A percentile compares a stretch with the other conserved stretches of the same genome.
Evolutionary conservation across 352 stramenopile species (phyloP).

Genomic region (Pythium aristosporum): DNA sequence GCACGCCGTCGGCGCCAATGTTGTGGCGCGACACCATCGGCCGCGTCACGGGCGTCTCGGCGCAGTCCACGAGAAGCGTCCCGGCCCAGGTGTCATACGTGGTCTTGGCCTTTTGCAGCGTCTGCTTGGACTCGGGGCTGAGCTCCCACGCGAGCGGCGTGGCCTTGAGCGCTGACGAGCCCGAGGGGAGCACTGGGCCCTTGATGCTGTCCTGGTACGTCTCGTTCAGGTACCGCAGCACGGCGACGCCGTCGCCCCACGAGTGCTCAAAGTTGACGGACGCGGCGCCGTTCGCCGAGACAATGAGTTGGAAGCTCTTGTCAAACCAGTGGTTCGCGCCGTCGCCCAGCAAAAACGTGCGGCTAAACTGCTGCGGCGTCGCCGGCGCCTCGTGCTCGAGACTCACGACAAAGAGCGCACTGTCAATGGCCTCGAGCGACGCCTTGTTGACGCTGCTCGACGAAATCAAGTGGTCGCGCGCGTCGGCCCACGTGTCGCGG

Average conservation of each 20-base stretch:
- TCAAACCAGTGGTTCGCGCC: constrained; percentile 91
- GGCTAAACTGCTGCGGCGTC: constrained; percentile 56
- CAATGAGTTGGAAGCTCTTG: constrained; percentile 91
- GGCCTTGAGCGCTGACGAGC: constrained; percentile 22
- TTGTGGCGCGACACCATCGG: constrained; percentile 61
- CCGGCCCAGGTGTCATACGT: constrained; percentile 69
- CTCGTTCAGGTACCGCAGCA: constrained; percentile 89
- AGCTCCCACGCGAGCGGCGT: constrained; percentile 67
- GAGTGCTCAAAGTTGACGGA: constrained; percentile 91
- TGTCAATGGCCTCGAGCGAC: constrained; percentile 81
- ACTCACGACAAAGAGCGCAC: constrained; percentile 80
- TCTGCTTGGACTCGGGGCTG: constrained; percentile 47
- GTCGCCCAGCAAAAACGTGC: constrained; percentile 81
- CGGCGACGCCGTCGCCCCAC: constrained; percentile 76
- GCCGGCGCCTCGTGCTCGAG: constrained; percentile 71
- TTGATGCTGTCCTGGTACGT: constrained; percentile 81
- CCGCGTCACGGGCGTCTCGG: constrained; percentile 70
- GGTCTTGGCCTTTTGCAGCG: constrained; percentile 66
- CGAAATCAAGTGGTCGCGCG: constrained; percentile 54
- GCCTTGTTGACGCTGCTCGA: constrained; percentile 58
- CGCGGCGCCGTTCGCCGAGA: constrained; percentile 74
- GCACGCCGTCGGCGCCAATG: constrained; percentile 87
- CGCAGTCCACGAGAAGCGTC: constrained; percentile 65
- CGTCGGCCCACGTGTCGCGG: constrained; percentile 78
- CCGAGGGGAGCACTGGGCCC: constrained; percentile 55